Conservation (phyloP, 1,139 yeast species). For the Kluyveromyces marxianus region DNA sequence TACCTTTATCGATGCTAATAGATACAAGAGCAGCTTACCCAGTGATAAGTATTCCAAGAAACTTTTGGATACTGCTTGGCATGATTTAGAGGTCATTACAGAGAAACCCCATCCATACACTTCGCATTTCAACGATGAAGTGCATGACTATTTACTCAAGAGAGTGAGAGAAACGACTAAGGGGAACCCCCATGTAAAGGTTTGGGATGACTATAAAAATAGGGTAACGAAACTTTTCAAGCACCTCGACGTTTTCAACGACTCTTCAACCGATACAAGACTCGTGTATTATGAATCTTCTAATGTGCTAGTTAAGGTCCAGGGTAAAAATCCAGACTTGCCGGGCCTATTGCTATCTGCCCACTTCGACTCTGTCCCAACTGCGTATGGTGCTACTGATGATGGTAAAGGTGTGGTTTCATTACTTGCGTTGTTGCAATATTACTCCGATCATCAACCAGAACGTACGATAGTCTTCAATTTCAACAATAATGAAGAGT, state of each 20-base stretch:
- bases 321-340: constrained; percentile 49
- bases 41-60: constrained; percentile 27
- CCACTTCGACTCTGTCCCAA: constrained; percentile 85
- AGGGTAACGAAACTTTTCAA: constrained; percentile 40
- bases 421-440: constrained; percentile 59
- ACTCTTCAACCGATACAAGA: constrained; percentile 34
- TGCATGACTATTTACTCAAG: constrained; percentile 56
- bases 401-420: constrained; percentile 92
- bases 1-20: constrained; percentile 15
- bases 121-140: constrained; percentile 66
- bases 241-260: constrained; percentile 40
- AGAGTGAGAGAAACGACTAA: constrained; percentile 35
- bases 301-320: constrained; percentile 63
- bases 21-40: constrained; percentile 16
- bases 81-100: constrained; percentile 61
- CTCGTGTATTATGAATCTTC: constrained; percentile 72
- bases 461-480: constrained; percentile 68
- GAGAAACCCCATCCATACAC: constrained; percentile 66
- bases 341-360: constrained; percentile 74
- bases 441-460: constrained; percentile 44
- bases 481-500: constrained; percentile 86
- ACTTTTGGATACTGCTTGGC: constrained; percentile 50
- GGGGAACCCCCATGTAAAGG: constrained; percentile 18
- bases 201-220: constrained; percentile 47
- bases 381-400: constrained; percentile 84